Base-by-base conservation (phyloP, 192 early-diverging fungal species). In the Coemansia sp. region DNA sequence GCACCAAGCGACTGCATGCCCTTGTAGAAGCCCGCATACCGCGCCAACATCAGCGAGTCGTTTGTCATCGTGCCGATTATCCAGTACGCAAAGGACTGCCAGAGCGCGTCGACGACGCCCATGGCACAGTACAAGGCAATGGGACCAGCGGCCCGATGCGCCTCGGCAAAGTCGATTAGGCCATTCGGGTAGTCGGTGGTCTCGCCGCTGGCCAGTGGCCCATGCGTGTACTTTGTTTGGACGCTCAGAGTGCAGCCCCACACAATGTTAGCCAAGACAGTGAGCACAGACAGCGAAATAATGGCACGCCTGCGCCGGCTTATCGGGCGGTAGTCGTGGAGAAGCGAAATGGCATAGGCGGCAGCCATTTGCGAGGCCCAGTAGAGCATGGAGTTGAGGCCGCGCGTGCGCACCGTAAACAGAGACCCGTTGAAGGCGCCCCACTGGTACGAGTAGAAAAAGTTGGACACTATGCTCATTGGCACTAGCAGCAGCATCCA, bases 11-110 rank as follows among this genome's bases (percentile, higher is more conserved):
- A 90, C 79, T 95, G 93, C 47, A 93, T 88, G 51, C 87, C 88
- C 84, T 95, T 95, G 88, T 95, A 94, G 82, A 90, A 92, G 22
- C 92, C 94, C 31, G 88, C 87, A 72, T 88, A 92, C 43, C 88
- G 84, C 7, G 91, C 85, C 53, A 88, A 65, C 63, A 81, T 77
- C 38, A 83, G 83, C 39, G 86, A 74, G 68, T 94, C 91, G 71
- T 93, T 92, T 9, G 92, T 89, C 77, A 92, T 78, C 35, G 90
- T 86, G 32, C 92, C 92, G 76, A 95, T 86, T 15, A 95, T 62
- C 92, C 92, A 95, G 87, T 94, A 93, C 0, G 81, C 68, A 32
- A 81, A 88, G 39, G 83, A 83, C 77, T 95, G 94, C 82, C 87
- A 92, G 40, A 92, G 83, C 20, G 94, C 88, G 70, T 93, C 92